Percentiles rank a stretch among this genome's conserved stretches.
Conservation (phyloP, 2,329 filamentous ascomycete genomes). For the Fusarium sterilihyphosum region DNA sequence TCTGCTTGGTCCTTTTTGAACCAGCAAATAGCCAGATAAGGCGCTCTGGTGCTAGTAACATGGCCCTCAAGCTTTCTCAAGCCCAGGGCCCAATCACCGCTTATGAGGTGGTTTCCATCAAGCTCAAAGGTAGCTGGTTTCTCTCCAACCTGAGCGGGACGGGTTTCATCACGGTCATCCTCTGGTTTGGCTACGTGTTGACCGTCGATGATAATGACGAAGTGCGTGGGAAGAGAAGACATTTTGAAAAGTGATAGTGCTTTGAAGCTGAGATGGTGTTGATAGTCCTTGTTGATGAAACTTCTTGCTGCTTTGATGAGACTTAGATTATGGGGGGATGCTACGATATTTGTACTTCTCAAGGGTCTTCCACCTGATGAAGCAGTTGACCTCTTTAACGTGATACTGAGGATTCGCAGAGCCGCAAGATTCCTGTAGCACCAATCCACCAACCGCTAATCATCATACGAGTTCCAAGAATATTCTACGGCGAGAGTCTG, state of each 20-base stretch:
- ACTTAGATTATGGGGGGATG: too few relatives aligned
- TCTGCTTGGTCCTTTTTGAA: not conserved
- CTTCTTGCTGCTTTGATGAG: fast-evolving
- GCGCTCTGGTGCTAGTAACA: not conserved
- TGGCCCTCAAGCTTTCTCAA: not conserved
- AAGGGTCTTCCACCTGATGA: not conserved
- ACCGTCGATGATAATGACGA: not conserved
- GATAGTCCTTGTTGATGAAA: not conserved
- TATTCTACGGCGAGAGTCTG: not conserved
- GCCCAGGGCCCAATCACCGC: not conserved
- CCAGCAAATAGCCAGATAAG: not conserved
- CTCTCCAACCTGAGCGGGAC: not conserved
- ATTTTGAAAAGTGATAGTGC: not conserved
- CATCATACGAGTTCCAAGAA: not conserved
- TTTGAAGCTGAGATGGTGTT: fast-evolving
- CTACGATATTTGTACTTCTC: not conserved
- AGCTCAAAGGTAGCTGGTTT: not conserved
- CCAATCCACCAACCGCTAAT: too few relatives aligned
- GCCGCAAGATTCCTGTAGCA: not conserved
- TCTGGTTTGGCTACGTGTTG: not conserved
- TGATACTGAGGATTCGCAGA: not conserved
- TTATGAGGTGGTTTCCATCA: not conserved
- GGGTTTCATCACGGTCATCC: not conserved
- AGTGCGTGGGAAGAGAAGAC: not conserved
- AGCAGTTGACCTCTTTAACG: not conserved